Evolutionary conservation across 108 stramenopile species (phyloP).

Genomic region (Skeletonema potamos): DNA sequence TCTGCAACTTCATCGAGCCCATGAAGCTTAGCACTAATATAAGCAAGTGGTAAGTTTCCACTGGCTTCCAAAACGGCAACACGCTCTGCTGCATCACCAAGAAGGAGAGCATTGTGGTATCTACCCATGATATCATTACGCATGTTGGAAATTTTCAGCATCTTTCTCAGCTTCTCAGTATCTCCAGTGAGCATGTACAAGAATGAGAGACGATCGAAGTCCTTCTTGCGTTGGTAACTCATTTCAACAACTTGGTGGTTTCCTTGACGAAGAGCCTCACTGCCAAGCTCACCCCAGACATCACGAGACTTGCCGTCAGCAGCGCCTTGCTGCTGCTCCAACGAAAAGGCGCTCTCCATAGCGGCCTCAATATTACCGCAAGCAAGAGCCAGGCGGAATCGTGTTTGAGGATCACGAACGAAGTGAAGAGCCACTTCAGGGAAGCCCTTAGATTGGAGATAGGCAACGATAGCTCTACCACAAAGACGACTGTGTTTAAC

Average conservation of each 20-base stretch:
- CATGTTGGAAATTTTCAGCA: constrained; percentile 97
- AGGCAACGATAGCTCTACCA: constrained; percentile 96
- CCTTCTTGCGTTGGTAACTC: constrained; percentile 98
- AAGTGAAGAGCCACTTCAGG: constrained; percentile 99
- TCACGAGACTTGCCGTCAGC: constrained; percentile 73
- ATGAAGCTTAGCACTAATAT: constrained; percentile 89
- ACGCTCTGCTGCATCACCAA: constrained; percentile 95
- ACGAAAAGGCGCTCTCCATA: constrained; percentile 92
- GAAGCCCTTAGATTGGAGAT: constrained; percentile 97
- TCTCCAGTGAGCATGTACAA: constrained; percentile 95
- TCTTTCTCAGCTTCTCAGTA: constrained; percentile 94
- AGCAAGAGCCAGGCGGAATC: constrained; percentile 96
- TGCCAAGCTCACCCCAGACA: constrained; percentile 93
- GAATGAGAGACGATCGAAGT: constrained; percentile 97
- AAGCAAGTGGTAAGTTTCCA: constrained; percentile 94
- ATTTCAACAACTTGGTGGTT: constrained; percentile 98
- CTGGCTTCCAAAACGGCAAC: constrained; percentile 91
- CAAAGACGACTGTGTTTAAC: constrained; percentile 92
- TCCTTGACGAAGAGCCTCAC: constrained; percentile 95
- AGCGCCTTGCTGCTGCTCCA: constrained; percentile 64
- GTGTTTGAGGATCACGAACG: constrained; percentile 92
- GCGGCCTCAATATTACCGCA: constrained; percentile 99
- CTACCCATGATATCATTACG: constrained; percentile 94
- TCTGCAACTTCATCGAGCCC: constrained; percentile 92
- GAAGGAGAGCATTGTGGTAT: constrained; percentile 95